Evolutionary conservation across 208 protist species (phyloP).

Genomic region (Tritrichomonas musculus): DNA sequence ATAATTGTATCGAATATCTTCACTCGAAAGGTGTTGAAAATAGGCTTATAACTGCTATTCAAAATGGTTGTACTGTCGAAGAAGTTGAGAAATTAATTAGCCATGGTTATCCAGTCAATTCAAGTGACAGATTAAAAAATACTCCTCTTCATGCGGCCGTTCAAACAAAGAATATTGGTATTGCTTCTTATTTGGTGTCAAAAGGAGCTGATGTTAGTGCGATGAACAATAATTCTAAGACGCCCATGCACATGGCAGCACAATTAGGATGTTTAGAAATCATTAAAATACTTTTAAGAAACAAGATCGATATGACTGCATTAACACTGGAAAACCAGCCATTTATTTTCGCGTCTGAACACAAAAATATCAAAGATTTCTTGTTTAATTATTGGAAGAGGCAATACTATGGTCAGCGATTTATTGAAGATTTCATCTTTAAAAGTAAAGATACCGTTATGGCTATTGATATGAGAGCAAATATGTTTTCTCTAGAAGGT

Average conservation of each 20-base stretch:
- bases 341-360: not conserved
- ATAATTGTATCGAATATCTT: not conserved
- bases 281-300: not conserved
- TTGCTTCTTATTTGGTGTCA: not conserved
- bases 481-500: not conserved
- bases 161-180: not conserved
- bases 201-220: not conserved
- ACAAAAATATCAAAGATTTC: not conserved
- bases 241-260: not conserved
- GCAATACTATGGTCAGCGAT: not conserved
- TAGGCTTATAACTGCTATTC: not conserved
- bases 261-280: not conserved
- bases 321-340: not conserved
- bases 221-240: not conserved
- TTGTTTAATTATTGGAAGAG: not conserved
- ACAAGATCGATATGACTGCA: not conserved
- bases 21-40: not conserved
- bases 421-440: not conserved
- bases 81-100: not conserved
- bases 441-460: no score
- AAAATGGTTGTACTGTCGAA: no score
- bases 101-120: not conserved
- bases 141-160: not conserved
- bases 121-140: not conserved
- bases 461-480: not conserved